phyloP scores from a whole-genome alignment of 805 yeast genomes.

The Wickerhamiella kurtzmanii region DNA sequence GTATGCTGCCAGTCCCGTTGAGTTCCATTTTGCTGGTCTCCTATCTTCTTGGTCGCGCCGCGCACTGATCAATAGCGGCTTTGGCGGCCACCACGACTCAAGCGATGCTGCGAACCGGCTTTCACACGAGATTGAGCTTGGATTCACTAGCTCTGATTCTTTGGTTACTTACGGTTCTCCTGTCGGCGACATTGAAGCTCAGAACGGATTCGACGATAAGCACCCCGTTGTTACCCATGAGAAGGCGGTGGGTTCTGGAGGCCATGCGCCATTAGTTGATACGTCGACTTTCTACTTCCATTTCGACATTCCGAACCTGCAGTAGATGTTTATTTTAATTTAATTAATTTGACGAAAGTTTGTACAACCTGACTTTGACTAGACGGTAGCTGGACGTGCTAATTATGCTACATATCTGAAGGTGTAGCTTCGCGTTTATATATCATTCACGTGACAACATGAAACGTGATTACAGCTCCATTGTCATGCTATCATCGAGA shows the following conservation, averaged over 20 bases:
- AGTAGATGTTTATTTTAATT: background rate
- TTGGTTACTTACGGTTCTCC: background rate
- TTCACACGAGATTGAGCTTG: background rate
- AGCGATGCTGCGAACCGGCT: background rate
- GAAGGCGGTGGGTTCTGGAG: conserved; percentile 9
- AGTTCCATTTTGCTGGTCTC: conserved; percentile 79
- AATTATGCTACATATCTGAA: too few relatives aligned
- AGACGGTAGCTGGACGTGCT: too few relatives aligned
- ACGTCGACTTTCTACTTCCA: conserved; percentile 69
- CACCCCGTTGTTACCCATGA: background rate
- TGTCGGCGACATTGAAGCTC: background rate
- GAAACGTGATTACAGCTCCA: too few relatives aligned
- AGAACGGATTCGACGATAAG: background rate
- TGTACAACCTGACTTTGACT: too few relatives aligned
- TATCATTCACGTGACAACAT: background rate
- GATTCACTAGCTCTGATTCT: background rate
- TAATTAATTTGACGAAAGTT: conserved; percentile 1
- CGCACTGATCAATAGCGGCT: conserved; percentile 51
- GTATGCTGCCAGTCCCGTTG: conserved; percentile 73
- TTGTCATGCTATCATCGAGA: too few relatives aligned
- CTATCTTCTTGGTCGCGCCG: conserved; percentile 77
- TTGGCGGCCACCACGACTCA: conserved; percentile 30
- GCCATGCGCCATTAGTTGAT: conserved; percentile 40
- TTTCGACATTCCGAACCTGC: conserved; percentile 50
- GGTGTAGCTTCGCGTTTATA: too few relatives aligned